A percentile compares a stretch with the other conserved stretches of the same genome.
Conservation (phyloP, 495 filamentous ascomycete genomes). For the Immersiella caudata region DNA sequence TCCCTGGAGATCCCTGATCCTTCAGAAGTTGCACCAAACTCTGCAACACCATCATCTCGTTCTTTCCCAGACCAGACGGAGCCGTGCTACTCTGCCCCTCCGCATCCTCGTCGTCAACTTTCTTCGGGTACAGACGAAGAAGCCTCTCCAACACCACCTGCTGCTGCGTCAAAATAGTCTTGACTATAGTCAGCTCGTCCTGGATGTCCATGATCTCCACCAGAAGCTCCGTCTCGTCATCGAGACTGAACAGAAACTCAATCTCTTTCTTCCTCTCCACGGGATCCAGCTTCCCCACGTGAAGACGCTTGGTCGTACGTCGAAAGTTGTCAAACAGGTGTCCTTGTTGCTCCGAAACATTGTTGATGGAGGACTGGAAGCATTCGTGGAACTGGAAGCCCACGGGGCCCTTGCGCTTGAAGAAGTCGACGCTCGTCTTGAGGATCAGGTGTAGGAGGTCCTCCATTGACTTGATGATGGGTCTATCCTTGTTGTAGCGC, state of each 20-base stretch:
- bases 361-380: slow-evolving; percentile 31
- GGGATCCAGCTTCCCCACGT: slow-evolving; percentile 21
- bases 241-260: slow-evolving; percentile 25
- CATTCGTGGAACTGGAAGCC: slow-evolving; percentile 25
- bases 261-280: slow-evolving; percentile 21
- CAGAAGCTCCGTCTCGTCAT: slow-evolving; percentile 24
- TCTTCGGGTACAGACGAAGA: slow-evolving; percentile 23
- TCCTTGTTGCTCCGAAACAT: slow-evolving; percentile 24
- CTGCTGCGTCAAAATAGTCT: slow-evolving; percentile 24
- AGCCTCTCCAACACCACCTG: slow-evolving; percentile 20
- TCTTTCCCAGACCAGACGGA: slow-evolving; percentile 13
- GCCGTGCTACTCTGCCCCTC: not conserved
- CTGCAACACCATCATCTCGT: slow-evolving; percentile 22
- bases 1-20: slow-evolving; percentile 13
- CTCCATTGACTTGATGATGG: slow-evolving; percentile 23
- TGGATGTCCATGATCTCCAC: slow-evolving; percentile 32
- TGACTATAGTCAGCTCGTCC: slow-evolving; percentile 29
- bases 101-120: slow-evolving; percentile 15
- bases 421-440: slow-evolving; percentile 27
- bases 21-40: slow-evolving; percentile 22
- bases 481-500: slow-evolving; percentile 23
- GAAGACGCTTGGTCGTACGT: slow-evolving; percentile 18
- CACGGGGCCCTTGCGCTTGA: slow-evolving; percentile 24
- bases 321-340: slow-evolving; percentile 23
- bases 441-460: slow-evolving; percentile 26